Evolutionary conservation across 2,329 filamentous ascomycete species (phyloP).

Genomic region (Alternaria sp.): DNA sequence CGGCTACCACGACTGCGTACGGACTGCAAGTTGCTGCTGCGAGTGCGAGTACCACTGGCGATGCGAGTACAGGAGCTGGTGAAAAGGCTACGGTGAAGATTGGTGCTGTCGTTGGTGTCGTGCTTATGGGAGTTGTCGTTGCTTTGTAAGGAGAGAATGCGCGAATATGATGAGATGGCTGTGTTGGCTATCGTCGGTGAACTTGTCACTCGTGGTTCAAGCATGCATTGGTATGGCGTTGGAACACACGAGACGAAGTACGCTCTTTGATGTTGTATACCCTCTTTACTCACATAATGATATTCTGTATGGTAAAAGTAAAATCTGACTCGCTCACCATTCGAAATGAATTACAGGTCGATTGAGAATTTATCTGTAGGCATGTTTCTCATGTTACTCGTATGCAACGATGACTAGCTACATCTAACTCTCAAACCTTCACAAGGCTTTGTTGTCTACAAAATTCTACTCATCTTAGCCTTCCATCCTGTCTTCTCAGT

Average conservation of each 20-base stretch:
- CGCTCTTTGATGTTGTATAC: not conserved
- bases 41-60: constrained; percentile 12
- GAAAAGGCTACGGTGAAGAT: constrained; percentile 30
- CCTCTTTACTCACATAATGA: not conserved
- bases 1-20: constrained; percentile 36
- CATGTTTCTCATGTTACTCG: not conserved
- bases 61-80: constrained; percentile 8
- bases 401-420: not conserved
- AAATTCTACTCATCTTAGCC: constrained; percentile 42
- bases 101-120: constrained; percentile 31
- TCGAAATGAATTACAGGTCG: not conserved
- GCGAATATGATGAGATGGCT: not conserved
- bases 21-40: constrained; percentile 48
- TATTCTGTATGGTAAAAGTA: not conserved
- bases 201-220: not conserved
- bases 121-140: constrained; percentile 33
- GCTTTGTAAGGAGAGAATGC: constrained; percentile 23
- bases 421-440: no score
- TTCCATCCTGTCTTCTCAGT: constrained; percentile 48
- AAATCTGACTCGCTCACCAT: no score
- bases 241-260: not conserved
- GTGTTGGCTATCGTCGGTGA: not conserved
- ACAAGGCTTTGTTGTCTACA: constrained; percentile 27
- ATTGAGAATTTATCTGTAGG: not conserved
- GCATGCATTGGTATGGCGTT: not conserved